Percentiles rank a stretch among this genome's conserved stretches.
Evolutionary conservation across 129 eudicot genomes (phyloP).

Genomic region (Logfia minima): DNA sequence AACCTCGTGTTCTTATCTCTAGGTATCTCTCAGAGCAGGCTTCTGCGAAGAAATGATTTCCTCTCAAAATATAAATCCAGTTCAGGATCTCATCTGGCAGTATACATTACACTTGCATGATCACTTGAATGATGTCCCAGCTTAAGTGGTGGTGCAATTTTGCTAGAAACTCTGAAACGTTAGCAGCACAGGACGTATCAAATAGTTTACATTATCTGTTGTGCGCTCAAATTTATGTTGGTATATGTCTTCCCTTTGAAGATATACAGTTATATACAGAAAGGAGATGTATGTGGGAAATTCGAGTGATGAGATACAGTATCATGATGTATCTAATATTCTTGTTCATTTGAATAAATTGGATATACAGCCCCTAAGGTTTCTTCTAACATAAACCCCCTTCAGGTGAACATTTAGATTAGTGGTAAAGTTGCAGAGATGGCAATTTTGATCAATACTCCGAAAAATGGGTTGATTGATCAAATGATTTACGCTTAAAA

Average conservation of each 20-base stretch:
- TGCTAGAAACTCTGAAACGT: background rate
- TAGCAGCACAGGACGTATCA: background rate
- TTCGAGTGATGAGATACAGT: background rate
- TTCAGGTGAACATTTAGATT: background rate
- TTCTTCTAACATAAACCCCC: too few species aligned
- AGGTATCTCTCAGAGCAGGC: conserved; percentile 83
- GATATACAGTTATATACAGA: background rate
- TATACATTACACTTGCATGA: conserved; percentile 3
- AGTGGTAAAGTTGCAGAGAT: background rate
- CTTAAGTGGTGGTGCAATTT: conserved; percentile 16
- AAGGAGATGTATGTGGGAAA: conserved; percentile 3
- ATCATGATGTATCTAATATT: background rate
- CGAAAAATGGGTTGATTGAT: background rate
- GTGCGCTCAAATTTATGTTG: background rate
- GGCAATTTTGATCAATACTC: background rate
- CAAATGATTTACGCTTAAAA: background rate
- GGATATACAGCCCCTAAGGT: too few species aligned
- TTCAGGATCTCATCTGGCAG: conserved; percentile 1
- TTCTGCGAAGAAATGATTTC: conserved; percentile 41
- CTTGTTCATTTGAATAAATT: background rate
- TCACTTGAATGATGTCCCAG: background rate
- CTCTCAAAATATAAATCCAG: conserved; percentile 6
- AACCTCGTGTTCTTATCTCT: conserved; percentile 14
- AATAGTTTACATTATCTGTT: conserved; percentile 4
- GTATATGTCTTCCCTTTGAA: background rate